Conservation (phyloP, 1,284 basidiomycete species). For the Ustilago esculenta region DNA sequence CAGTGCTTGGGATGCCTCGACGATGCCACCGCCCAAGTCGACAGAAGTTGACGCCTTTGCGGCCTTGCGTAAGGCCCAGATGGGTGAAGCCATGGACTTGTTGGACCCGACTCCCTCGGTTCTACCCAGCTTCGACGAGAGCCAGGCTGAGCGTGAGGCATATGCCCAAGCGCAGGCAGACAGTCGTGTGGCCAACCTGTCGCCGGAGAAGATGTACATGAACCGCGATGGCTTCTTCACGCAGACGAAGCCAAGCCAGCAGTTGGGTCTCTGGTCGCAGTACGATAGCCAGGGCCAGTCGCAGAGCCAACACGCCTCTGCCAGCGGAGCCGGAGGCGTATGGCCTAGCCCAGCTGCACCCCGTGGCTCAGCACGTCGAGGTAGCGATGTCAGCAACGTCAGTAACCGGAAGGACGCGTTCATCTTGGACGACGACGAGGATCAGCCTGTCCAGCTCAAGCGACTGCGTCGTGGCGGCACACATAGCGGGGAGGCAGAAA, state of each 20-base stretch:
- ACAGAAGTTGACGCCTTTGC: constrained; percentile 57
- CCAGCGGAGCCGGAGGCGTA: neutral
- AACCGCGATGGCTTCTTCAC: constrained; percentile 63
- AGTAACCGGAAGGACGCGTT: neutral
- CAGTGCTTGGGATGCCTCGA: constrained; percentile 33
- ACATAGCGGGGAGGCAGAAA: neutral
- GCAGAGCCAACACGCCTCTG: constrained; percentile 18
- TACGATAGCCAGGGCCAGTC: constrained; percentile 28
- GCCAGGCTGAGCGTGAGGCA: constrained; percentile 42
- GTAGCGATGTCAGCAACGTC: constrained; percentile 4
- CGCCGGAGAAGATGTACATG: constrained; percentile 55
- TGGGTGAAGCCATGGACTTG: constrained; percentile 43
- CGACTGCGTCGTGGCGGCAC: constrained; percentile 31
- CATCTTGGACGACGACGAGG: constrained; percentile 14
- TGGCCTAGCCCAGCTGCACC: constrained; percentile 16
- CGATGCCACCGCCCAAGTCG: constrained; percentile 57
- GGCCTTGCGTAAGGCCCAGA: constrained; percentile 54
- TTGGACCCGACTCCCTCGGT: constrained; percentile 48
- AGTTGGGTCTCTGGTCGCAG: constrained; percentile 25
- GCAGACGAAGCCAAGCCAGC: constrained; percentile 57
- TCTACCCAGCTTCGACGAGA: constrained; percentile 54
- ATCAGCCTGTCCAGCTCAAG: constrained; percentile 32
- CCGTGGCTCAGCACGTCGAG: constrained; percentile 7
- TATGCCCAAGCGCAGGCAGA: constrained; percentile 26
- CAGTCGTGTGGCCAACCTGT: constrained; percentile 1